Evolutionary conservation across 192 early-diverging fungal species (phyloP).

Genomic region (Chytriomyces confervae): DNA sequence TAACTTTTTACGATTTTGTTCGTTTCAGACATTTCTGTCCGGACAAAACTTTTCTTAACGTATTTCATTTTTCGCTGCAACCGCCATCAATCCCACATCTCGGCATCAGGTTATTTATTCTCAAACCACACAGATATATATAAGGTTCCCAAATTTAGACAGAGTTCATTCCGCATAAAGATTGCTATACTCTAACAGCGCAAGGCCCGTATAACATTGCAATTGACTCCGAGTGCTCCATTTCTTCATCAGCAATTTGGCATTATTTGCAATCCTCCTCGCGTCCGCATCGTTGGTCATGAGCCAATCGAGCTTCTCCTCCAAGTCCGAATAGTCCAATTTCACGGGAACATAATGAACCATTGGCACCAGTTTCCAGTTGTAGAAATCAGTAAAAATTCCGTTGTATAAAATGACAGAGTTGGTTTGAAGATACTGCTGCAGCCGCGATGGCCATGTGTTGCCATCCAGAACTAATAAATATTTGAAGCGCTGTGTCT

Average conservation of each 20-base stretch:
- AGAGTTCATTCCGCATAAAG: not conserved
- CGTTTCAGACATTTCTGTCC: not conserved
- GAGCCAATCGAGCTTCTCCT: conserved; percentile 11
- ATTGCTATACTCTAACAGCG: conserved; percentile 3
- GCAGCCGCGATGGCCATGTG: conserved; percentile 14
- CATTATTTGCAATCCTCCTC: not conserved
- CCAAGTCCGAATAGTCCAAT: conserved; percentile 21
- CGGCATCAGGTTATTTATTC: not conserved
- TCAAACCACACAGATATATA: not conserved
- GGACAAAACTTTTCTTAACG: not conserved
- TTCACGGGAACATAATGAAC: conserved; percentile 34
- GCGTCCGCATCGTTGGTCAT: conserved; percentile 10
- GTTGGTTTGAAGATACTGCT: not conserved
- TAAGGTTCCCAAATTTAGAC: not conserved
- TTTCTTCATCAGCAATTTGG: not conserved
- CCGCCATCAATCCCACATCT: no score
- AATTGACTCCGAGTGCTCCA: not conserved
- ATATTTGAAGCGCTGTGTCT: conserved; percentile 10
- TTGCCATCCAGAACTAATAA: not conserved
- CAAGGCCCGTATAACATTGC: conserved; percentile 18
- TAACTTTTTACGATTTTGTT: not conserved
- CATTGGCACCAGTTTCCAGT: conserved; percentile 9
- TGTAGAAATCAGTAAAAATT: conserved; percentile 23
- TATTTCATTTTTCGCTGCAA: no score
- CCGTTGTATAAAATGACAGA: conserved; percentile 8